Base-by-base conservation (phyloP, 2,329 filamentous ascomycete species). In the Fusarium tanahbumbuense region DNA sequence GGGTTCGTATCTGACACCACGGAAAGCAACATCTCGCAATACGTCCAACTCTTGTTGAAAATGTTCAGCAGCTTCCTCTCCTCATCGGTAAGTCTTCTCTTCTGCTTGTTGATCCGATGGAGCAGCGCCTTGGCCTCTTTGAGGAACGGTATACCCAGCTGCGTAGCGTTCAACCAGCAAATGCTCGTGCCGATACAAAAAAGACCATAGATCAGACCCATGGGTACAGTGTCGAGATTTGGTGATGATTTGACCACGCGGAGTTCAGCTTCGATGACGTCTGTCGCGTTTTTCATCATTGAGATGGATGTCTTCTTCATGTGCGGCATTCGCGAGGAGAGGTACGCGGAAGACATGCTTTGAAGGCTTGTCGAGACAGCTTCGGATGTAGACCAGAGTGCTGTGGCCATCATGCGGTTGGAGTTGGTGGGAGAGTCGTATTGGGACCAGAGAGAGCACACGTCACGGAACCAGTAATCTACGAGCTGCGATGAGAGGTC, bases 111-210 rank as follows among this genome's bases (percentile, higher is more conserved):
- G 7, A 78, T 61, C 1, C 73, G 71, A 52, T 68, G 61, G 0
- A 79, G 61, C n/a, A 79, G 58, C 8, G 61, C 67, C 8, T 75
- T 75, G 0, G 76, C 74, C 6, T 78, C 76, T 55, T 68, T 73
- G 2, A 81, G 55, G 16, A 79, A 81, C 0, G 78, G 77, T 8
- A 77, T 70, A 0, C 78, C 79, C 2, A 80, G 48, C 1, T 77
- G 72, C 0, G 75, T 74, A 0, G 80, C 74, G 16, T 82, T 80
- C 3, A 82, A 64, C 81, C 81, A 82, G 55, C 79, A 81, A 0
- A 81, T 75, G 1, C 79, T 80, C 2, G 81, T 82, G 0, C 80
- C 80, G 16, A 82, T 73, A 32, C 81, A 82, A 52, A 81, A 81
- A 0, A 82, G 72, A 0, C 80, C 76, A 5, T 81, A 78, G 5